These are phyloP conservation scores for Rhynchosporium agropyri DNA, from an alignment of 2,329 filamentous ascomycete species.

Conservation along the genomic window DNA sequence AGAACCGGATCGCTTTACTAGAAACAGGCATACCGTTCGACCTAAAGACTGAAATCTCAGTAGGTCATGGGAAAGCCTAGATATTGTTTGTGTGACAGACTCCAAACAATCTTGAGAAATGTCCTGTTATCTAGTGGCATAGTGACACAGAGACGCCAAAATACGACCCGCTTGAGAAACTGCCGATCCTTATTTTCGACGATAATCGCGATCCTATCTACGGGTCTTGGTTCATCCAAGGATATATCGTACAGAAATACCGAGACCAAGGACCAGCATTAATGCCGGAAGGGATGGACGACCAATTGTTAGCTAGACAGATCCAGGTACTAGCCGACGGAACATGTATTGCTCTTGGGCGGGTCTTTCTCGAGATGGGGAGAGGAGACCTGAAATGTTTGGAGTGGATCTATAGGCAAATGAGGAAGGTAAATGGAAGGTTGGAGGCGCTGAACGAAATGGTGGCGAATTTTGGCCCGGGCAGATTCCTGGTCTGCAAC, in stretches of 20 bases:
- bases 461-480: conserved; percentile 15
- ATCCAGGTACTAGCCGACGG: conserved; percentile 28
- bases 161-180: conserved; percentile 28
- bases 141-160: conserved; percentile 24
- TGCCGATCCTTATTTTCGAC: conserved; percentile 28
- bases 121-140: neutral
- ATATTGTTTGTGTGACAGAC: too few relatives aligned
- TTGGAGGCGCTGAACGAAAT: conserved; percentile 19
- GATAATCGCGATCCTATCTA: conserved; percentile 25
- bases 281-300: conserved; percentile 20
- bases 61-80: too few relatives aligned
- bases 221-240: conserved; percentile 28
- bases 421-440: conserved; percentile 23
- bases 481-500: conserved; percentile 20
- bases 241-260: conserved; percentile 27
- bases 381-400: conserved; percentile 19
- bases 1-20: conserved; percentile 25
- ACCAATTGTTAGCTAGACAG: conserved; percentile 22
- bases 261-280: conserved; percentile 19
- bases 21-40: conserved; percentile 27
- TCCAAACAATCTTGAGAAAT: too few relatives aligned
- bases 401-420: conserved; percentile 26
- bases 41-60: conserved; percentile 19
- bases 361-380: conserved; percentile 24
- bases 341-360: conserved; percentile 23